Conservation (phyloP, 495 filamentous ascomycete genomes). For the Hypoxylon intermedium region DNA sequence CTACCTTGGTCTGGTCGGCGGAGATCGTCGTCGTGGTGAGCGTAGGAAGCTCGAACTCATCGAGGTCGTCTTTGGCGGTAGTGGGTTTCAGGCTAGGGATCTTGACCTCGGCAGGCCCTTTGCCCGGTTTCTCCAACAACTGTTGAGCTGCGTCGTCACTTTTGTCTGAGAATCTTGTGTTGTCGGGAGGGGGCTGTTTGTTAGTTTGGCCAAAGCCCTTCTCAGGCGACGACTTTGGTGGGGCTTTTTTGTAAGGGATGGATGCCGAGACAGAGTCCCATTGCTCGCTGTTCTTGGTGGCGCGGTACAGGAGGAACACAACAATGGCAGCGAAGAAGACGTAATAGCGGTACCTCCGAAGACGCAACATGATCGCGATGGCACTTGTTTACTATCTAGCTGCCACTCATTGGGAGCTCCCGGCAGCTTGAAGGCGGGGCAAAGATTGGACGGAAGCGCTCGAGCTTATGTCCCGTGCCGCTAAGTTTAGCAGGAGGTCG, state of each 20-base stretch:
- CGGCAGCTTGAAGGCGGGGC: constrained; percentile 19
- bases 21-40: constrained; percentile 17
- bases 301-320: constrained; percentile 70
- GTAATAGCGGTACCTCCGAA: constrained; percentile 79
- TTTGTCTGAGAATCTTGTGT: constrained; percentile 15
- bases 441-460: constrained; percentile 9
- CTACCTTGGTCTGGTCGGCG: constrained; percentile 40
- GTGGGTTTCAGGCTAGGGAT: constrained; percentile 50
- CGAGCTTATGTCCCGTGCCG: constrained; percentile 18
- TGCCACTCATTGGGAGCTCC: not conserved
- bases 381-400: constrained; percentile 5
- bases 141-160: constrained; percentile 25
- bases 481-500: not conserved
- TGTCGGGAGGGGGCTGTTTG: constrained; percentile 16
- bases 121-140: constrained; percentile 23
- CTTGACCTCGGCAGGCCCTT: constrained; percentile 34
- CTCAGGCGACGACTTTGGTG: constrained; percentile 34
- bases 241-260: constrained; percentile 29
- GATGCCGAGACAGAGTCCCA: constrained; percentile 50
- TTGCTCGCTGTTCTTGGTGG: constrained; percentile 56
- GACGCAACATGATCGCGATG: constrained; percentile 68
- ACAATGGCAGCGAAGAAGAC: constrained; percentile 72
- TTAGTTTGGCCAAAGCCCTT: constrained; percentile 19
- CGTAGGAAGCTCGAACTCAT: constrained; percentile 26
- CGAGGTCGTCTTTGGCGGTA: constrained; percentile 17